phyloP scores from a whole-genome alignment of 192 early-diverging fungal genomes.

The Pilaira anomala region DNA sequence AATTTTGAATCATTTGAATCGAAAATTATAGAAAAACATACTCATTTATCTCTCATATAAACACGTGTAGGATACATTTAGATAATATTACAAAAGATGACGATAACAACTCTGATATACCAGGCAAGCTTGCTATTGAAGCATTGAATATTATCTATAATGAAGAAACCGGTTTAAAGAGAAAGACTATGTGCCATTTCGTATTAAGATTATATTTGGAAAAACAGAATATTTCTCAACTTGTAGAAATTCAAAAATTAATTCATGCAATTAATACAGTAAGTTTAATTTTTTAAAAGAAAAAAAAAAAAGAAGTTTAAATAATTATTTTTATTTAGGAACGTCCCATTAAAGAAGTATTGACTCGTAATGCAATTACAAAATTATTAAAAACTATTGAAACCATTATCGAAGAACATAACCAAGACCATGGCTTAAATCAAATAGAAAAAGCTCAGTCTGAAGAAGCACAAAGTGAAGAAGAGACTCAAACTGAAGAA shows the following conservation, averaged over 20 bases:
- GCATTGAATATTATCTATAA: constrained; percentile 54
- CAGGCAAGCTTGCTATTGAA: constrained; percentile 60
- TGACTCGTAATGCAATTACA: constrained; percentile 3
- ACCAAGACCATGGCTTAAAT: neutral
- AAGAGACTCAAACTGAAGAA: neutral
- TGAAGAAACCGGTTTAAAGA: constrained; percentile 34
- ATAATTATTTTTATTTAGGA: neutral
- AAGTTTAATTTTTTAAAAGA: constrained; percentile 15
- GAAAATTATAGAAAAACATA: constrained; percentile 32
- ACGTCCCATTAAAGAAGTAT: neutral
- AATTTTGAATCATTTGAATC: too few species aligned
- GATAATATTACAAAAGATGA: constrained; percentile 25
- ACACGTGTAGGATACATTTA: constrained; percentile 22
- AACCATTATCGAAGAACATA: neutral
- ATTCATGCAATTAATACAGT: constrained; percentile 38
- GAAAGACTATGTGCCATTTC: constrained; percentile 63
- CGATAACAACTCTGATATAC: constrained; percentile 45
- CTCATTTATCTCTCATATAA: constrained; percentile 7
- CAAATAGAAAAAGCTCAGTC: neutral
- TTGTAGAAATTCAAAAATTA: constrained; percentile 38
- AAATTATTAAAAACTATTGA: neutral
- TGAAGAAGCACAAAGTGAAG: neutral
- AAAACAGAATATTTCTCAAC: constrained; percentile 36
- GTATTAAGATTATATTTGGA: constrained; percentile 57
- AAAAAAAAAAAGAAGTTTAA: neutral